Evolutionary conservation across 2,329 filamentous ascomycete genomes (phyloP).

Genomic region (Pseudonectria foliicola): DNA sequence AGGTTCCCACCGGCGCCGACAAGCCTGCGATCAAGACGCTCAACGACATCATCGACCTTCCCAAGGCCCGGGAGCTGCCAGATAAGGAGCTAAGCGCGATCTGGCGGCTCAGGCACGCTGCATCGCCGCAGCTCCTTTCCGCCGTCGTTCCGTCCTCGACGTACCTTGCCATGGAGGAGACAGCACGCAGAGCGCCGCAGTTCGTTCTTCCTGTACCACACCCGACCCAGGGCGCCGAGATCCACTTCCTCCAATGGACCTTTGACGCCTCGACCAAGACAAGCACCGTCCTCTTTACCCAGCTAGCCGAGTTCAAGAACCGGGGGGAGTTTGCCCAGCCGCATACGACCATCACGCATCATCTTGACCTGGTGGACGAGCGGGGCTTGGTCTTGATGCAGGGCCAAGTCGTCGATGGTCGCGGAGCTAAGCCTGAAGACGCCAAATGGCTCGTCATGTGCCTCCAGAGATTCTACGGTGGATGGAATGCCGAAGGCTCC

Average conservation of each 20-base stretch:
- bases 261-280: constrained; percentile 64
- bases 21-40: constrained; percentile 38
- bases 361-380: constrained; percentile 67
- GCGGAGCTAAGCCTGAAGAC: constrained; percentile 71
- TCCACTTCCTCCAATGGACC: constrained; percentile 95
- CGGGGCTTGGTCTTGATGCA: constrained; percentile 82
- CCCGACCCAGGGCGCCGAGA: constrained; percentile 65
- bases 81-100: constrained; percentile 76
- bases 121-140: constrained; percentile 68
- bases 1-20: constrained; percentile 12
- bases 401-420: constrained; percentile 67
- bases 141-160: constrained; percentile 68
- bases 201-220: constrained; percentile 86
- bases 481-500: constrained; percentile 42
- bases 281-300: constrained; percentile 82
- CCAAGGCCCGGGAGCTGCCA: constrained; percentile 67
- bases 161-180: constrained; percentile 64
- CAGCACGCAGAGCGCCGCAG: constrained; percentile 69
- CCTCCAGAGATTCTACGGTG: constrained; percentile 87
- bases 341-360: constrained; percentile 90
- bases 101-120: constrained; percentile 83
- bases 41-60: constrained; percentile 61
- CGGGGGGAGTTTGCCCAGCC: constrained; percentile 84
- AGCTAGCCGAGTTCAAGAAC: constrained; percentile 86
- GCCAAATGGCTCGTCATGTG: constrained; percentile 90